These are phyloP conservation scores for Acer campestre DNA, from an alignment of 345 rosid species.

Conservation along the genomic window DNA sequence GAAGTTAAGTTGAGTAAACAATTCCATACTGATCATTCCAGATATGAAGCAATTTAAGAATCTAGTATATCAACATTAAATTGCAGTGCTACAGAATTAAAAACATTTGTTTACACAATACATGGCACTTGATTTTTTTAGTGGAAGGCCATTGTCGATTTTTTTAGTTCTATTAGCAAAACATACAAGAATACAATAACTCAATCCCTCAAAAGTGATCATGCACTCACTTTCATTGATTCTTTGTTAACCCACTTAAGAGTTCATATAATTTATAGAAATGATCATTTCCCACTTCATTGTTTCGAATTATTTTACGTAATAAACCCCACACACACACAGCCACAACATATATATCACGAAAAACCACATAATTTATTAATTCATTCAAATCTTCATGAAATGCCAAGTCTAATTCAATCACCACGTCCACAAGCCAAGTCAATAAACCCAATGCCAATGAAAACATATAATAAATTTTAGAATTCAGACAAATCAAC, in stretches of 20 bases:
- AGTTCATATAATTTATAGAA: neutral
- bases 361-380: neutral
- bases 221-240: neutral
- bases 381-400: neutral
- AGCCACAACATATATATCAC: neutral
- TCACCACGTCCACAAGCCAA: neutral
- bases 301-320: neutral
- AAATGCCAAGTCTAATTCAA: neutral
- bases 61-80: neutral
- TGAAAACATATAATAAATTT: neutral
- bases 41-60: no score
- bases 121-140: neutral
- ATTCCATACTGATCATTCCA: neutral
- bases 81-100: neutral
- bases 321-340: neutral
- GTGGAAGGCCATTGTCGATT: neutral
- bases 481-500: neutral
- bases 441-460: neutral
- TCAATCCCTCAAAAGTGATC: neutral
- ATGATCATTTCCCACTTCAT: neutral
- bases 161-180: neutral
- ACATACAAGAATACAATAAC: neutral
- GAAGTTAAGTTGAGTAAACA: neutral
- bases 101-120: neutral
- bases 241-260: neutral